Conservation (phyloP, 176 grass and related monocot species). For the Carex parvula region DNA sequence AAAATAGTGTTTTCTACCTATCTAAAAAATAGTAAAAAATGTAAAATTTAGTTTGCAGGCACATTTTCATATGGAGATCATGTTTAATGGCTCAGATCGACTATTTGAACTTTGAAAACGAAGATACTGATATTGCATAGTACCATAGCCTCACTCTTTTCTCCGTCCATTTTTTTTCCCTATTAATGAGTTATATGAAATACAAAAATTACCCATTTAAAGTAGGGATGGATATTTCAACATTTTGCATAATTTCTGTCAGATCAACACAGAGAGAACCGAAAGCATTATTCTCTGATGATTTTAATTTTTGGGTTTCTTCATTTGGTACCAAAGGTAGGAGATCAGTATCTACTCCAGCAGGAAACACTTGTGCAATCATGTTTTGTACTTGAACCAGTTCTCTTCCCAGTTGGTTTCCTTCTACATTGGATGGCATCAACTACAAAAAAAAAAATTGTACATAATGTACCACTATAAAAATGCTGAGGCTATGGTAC, state of each 20-base stretch:
- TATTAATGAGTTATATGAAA: neutral
- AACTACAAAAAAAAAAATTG: conserved; percentile 16
- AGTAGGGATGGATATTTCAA: conserved; percentile 56
- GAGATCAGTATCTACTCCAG: conserved; percentile 28
- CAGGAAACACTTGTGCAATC: conserved; percentile 55
- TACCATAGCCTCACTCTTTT: too few relatives aligned
- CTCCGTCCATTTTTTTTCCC: conserved; percentile 14
- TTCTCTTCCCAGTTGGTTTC: conserved; percentile 36
- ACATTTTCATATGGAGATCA: too few relatives aligned
- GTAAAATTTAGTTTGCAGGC: too few relatives aligned
- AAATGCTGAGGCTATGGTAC: neutral
- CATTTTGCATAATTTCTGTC: conserved; percentile 36
- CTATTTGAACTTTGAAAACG: too few relatives aligned
- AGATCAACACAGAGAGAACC: conserved; percentile 47
- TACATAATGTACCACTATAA: conserved; percentile 2
- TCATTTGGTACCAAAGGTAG: conserved; percentile 6
- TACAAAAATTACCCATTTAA: conserved; percentile 63
- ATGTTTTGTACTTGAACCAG: conserved; percentile 50
- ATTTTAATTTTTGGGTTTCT: conserved; percentile 14
- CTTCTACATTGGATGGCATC: conserved; percentile 43
- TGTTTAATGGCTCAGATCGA: too few relatives aligned
- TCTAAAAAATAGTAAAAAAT: too few relatives aligned
- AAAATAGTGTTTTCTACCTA: too few relatives aligned
- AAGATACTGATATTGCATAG: too few relatives aligned
- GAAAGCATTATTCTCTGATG: conserved; percentile 26